Percentiles rank a stretch among this genome's conserved stretches.
These are phyloP conservation scores for Quillaja saponaria DNA, from an alignment of 306 rosid species.

Conservation along the genomic window DNA sequence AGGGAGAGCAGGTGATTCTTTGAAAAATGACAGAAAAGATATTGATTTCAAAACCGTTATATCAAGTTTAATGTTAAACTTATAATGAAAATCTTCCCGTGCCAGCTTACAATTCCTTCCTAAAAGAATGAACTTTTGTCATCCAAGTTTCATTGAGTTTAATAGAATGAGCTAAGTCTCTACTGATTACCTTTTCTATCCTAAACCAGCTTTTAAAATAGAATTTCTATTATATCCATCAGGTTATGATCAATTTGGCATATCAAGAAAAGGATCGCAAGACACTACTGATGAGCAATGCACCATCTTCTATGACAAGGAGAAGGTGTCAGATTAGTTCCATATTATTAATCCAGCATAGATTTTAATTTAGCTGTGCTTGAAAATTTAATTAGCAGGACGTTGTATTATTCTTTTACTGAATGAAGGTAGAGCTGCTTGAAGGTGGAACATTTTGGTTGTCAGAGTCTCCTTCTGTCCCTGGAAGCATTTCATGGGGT, in stretches of 20 bases:
- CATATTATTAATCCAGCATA: conserved; percentile 4
- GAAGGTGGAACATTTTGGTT: conserved; percentile 99
- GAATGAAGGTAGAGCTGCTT: conserved; percentile 76
- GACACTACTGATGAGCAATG: conserved; percentile 87
- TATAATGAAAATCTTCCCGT: not conserved
- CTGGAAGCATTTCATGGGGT: conserved; percentile 98
- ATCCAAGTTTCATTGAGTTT: not conserved
- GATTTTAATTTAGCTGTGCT: conserved; percentile 5
- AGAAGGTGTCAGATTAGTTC: conserved; percentile 54
- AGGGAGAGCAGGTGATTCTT: not conserved
- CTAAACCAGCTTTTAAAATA: conserved; percentile 25
- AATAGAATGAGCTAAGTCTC: conserved; percentile 5
- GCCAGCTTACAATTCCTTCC: not conserved
- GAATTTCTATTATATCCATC: conserved; percentile 4
- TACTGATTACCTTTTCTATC: conserved; percentile 17
- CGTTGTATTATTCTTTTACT: conserved; percentile 5
- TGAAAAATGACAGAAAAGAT: not conserved
- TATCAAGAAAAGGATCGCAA: conserved; percentile 78
- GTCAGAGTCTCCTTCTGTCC: conserved; percentile 96
- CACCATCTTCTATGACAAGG: conserved; percentile 91
- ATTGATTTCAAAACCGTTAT: conserved; percentile 3
- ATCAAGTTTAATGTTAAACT: not conserved
- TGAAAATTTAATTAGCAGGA: conserved; percentile 6
- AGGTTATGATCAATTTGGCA: conserved; percentile 96
- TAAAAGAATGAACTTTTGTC: not conserved